Evolutionary conservation across 1,284 basidiomycete genomes (phyloP), one percentile per base, ranked within the genome.

Genomic region (Cutaneotrichosporon sp.): DNA sequence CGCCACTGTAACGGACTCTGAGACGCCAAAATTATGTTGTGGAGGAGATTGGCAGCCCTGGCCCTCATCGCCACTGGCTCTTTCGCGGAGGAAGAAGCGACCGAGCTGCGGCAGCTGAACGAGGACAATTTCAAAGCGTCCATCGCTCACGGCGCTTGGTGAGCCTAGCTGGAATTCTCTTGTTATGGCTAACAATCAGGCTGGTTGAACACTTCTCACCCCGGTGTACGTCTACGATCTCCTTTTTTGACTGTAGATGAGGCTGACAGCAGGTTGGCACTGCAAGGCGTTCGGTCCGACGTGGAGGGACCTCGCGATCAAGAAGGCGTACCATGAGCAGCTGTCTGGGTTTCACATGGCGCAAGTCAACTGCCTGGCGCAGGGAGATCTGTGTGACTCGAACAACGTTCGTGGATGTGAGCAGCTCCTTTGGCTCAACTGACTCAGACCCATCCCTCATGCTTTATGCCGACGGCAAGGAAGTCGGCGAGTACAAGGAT

Each of bases 281-380:
- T 81, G 80, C 65, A 67, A 78, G 65, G 72, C 74, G 1, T 81
- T 82, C 58, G 79, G 87, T 10, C 91, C 94, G 0, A 92, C 88
- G 38, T 99, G 95, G 93, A 83, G 86, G 42, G 81, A 88, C 57
- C 83, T 97, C 4, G 82, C 81, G 1, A 75, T 80, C 53, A 85
- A 89, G 42, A 86, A 86, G 62, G 83, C 86, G 65, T 76, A 79
- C 51, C 82, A 85, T 46, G 79, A 84, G 47, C 78, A 85, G 71
- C 84, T 88, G 10, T 70, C 77, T 0, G 83, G 84, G 10, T 86
- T 96, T 13, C 85, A 86, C 62, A 84, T 94, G 64, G 92, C 89
- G 0, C 92, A 93, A 75, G 88, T 97, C 51, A 88, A 96, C 78
- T 97, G 94, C 75, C 84, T 88, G 0, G 84, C 89, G 4, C 83